Base-by-base conservation (phyloP, 768 basidiomycete genomes). In the Hericium rajendrae region DNA sequence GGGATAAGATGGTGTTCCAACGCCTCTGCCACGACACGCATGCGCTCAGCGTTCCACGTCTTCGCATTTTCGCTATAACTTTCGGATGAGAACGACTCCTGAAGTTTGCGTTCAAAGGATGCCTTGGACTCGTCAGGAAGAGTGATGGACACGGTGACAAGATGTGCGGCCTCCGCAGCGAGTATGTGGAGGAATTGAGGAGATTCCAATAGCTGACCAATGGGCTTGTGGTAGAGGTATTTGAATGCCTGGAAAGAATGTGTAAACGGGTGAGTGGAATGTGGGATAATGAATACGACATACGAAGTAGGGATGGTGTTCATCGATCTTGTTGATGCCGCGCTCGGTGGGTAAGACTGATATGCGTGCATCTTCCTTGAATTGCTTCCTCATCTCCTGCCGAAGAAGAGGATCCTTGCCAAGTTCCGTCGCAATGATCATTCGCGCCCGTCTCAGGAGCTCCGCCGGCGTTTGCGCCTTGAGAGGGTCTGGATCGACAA, bases 181-280 rank as follows among this genome's bases (percentile, higher is more conserved):
- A 97, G 82, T 62, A 98, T 95, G 62, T 91, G 85, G 24, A 97
- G 76, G 72, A 94, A 97, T 64, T 94, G 91, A 18, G 89, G 75
- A 1, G 79, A 74, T 41, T 84, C 78, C 40, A 84, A 64, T 82
- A 95, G 85, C 4, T 84, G 78, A 28, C 69, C 68, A 32, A 92
- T 78, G 24, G 82, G 83, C 66, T 97, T 98, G 59, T 86, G 78
- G 26, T 78, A 74, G 28, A 97, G 78, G 72, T 97, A 98, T 76
- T 98, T 98, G 81, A 98, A 98, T 64, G 83, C 85, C 95, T 99
- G 64, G 10, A 10, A 54, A 51, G 15, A 60, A 26, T 38, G 6
- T 32, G 32, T 56, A 12, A 60, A 58, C 51, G 24, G 60, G 48
- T 48, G 41, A 40, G 9, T 32, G 9, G 32, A 32, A 8, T 32